phyloP scores from a whole-genome alignment of 2,329 filamentous ascomycete species.

The Colletotrichum sp. region DNA sequence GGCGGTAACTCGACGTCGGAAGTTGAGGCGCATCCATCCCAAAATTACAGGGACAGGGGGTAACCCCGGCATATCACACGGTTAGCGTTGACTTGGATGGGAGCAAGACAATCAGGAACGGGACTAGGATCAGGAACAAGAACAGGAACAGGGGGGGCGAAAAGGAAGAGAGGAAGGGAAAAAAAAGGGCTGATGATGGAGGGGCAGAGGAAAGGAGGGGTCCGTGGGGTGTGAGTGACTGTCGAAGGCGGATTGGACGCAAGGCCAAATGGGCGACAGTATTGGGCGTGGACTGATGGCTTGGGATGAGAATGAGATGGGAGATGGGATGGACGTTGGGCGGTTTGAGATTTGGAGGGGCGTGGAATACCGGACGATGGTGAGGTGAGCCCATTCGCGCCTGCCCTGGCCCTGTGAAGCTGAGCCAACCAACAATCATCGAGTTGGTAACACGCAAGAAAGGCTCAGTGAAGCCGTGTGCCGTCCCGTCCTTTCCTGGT shows the following conservation, averaged over 20 bases:
- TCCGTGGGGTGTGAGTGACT: neutral
- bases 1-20: conserved; percentile 12
- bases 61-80: conserved; percentile 4
- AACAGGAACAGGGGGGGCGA: conserved; percentile 3
- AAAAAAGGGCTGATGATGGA: neutral
- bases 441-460: neutral
- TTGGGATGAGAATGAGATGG: neutral
- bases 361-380: neutral
- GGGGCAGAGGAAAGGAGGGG: neutral
- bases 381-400: neutral
- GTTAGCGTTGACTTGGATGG: conserved; percentile 14
- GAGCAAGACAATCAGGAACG: conserved; percentile 15
- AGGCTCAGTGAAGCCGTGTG: neutral
- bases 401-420: neutral
- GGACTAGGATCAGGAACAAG: neutral
- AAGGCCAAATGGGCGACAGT: neutral
- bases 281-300: neutral
- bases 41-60: conserved; percentile 21
- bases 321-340: neutral
- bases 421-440: neutral
- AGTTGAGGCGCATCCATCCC: conserved; percentile 23
- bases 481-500: neutral
- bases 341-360: neutral
- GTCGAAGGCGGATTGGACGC: neutral
- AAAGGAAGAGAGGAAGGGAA: neutral